Evolutionary conservation across 1,284 basidiomycete species (phyloP), one percentile per base, ranked within the genome.

Genomic region (Dichomitus squalens): DNA sequence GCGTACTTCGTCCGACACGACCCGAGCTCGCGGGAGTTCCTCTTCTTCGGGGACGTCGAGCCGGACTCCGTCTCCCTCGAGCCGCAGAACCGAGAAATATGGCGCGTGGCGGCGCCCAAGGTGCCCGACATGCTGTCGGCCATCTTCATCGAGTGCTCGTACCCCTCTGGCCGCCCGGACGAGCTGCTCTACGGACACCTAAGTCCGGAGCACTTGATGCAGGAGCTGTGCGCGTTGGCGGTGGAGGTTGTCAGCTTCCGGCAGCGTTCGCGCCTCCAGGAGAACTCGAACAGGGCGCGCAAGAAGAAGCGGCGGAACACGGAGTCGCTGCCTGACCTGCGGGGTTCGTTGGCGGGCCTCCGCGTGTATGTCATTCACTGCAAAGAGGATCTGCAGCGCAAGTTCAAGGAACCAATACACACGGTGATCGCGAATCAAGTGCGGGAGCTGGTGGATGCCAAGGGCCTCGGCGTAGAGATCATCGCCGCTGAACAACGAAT

Each of bases 91-190:
- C 76, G 76, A 33, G 72, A 78, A 41, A 82, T 94, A 48, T 94
- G 92, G 92, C 80, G 80, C 29, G 79, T 74, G 18, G 89, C 90
- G 0, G 91, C 91, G 4, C 76, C 82, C 18, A 87, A 84, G 68
- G 83, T 92, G 59, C 85, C 87, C 2, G 73, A 80, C 33, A 75
- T 70, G 7, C 80, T 94, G 29, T 80, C 81, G 27, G 76, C 82
- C 21, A 80, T 93, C 54, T 94, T 94, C 68, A 88, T 95, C 68
- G 92, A 95, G 72, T 93, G 92, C 69, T 93, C 90, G 2, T 94
- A 87, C 77, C 84, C 86, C 14, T 77, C 80, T 1, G 87, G 85
- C 0, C 79, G 92, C 52, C 73, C 77, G 8, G 79, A 85, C 59
- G 79, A 82, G 36, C 67, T 75, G 48, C 75, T 95, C 11, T 93